Conservation (phyloP, 2,329 filamentous ascomycete genomes). For the Penicillium sp. region DNA sequence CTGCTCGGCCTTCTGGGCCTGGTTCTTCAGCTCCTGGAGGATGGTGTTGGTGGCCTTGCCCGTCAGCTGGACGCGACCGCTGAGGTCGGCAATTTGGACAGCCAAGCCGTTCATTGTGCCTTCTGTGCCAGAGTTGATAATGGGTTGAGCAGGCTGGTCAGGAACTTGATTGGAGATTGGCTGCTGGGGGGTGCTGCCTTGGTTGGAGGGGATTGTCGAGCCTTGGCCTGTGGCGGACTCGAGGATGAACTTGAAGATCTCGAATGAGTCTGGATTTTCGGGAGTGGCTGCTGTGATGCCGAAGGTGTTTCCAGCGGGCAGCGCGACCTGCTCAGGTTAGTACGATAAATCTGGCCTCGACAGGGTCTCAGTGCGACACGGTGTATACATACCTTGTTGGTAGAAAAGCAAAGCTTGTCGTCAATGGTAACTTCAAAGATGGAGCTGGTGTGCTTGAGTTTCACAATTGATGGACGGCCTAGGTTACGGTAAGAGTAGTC, state of each 20-base stretch:
- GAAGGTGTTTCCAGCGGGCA: slow-evolving; percentile 74
- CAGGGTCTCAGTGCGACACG: not conserved
- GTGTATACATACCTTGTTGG: slow-evolving; percentile 46
- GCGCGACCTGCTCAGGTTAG: slow-evolving; percentile 47
- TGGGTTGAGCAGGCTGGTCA: slow-evolving; percentile 24
- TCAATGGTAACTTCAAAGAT: slow-evolving; percentile 74
- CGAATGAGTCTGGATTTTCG: slow-evolving; percentile 88
- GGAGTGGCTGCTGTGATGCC: slow-evolving; percentile 81
- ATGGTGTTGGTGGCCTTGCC: slow-evolving; percentile 53
- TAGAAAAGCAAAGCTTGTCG: slow-evolving; percentile 72
- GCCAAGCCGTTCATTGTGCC: slow-evolving; percentile 23
- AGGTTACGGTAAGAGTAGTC: slow-evolving; percentile 84
- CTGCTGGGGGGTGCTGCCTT: slow-evolving; percentile 14
- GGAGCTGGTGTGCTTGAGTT: slow-evolving; percentile 57
- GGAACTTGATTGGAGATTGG: slow-evolving; percentile 20
- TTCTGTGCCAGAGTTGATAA: slow-evolving; percentile 34
- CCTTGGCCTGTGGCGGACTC: slow-evolving; percentile 41
- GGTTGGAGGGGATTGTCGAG: slow-evolving; percentile 15
- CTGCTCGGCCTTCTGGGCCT: slow-evolving; percentile 47
- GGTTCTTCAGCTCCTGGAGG: slow-evolving; percentile 44
- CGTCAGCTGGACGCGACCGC: slow-evolving; percentile 64
- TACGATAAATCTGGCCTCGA: not conserved
- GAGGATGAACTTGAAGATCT: slow-evolving; percentile 77
- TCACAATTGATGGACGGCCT: slow-evolving; percentile 70
- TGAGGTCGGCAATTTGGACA: slow-evolving; percentile 69